phyloP scores from a whole-genome alignment of 257 asterid genomes.

The Fraxinus excelsior region DNA sequence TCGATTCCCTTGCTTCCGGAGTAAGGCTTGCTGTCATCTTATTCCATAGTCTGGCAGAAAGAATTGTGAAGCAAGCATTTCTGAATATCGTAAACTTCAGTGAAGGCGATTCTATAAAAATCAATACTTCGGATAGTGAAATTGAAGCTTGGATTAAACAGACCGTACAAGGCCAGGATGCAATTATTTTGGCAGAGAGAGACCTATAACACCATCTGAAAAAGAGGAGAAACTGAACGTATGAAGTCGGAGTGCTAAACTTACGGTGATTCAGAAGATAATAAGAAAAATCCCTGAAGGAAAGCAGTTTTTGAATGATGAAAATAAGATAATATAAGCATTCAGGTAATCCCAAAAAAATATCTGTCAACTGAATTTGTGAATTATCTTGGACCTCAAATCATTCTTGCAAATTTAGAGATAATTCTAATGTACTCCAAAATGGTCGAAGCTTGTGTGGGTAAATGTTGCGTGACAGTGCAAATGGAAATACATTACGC shows the following conservation, averaged over 20 bases:
- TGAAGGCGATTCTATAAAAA: constrained; percentile 30
- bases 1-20: constrained; percentile 67
- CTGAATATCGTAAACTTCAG: constrained; percentile 50
- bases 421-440: no score
- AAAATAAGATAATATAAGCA: background rate
- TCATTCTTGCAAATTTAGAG: background rate
- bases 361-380: no score
- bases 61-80: constrained; percentile 91
- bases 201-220: constrained; percentile 90
- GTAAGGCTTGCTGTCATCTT: constrained; percentile 93
- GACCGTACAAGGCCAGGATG: constrained; percentile 55
- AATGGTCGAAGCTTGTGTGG: no score
- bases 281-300: constrained; percentile 23
- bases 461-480: no score
- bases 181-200: constrained; percentile 76
- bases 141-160: constrained; percentile 81
- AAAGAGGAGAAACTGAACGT: constrained; percentile 78
- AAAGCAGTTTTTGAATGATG: background rate
- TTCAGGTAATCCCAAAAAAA: background rate
- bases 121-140: constrained; percentile 22
- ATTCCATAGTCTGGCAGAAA: constrained; percentile 94
- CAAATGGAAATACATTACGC: no score
- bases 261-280: constrained; percentile 75
- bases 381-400: background rate
- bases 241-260: constrained; percentile 90